Percentiles rank a stretch among this genome's conserved stretches.
Evolutionary conservation across 768 basidiomycete genomes (phyloP).

Genomic region (Phanerochaete carnosa): DNA sequence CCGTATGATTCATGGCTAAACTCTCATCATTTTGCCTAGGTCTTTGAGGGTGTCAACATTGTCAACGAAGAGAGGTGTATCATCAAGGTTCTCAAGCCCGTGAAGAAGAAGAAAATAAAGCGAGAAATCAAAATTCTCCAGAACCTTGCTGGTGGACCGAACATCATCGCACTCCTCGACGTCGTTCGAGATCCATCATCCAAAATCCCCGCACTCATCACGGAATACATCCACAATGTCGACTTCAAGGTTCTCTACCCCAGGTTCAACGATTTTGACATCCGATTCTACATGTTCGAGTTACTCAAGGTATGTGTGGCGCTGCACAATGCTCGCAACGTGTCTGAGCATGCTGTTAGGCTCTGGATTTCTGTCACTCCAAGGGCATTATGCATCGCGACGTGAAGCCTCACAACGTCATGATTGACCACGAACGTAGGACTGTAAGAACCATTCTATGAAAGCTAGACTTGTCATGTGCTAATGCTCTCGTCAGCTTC

Average conservation of each 20-base stretch:
- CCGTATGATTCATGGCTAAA: not conserved
- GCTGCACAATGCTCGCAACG: not conserved
- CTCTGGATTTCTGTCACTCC: conserved; percentile 96
- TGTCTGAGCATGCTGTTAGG: conserved; percentile 39
- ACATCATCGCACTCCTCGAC: conserved; percentile 89
- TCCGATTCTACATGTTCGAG: conserved; percentile 95
- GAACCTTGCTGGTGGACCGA: conserved; percentile 94
- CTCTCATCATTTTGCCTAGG: conserved; percentile 38
- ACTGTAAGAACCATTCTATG: conserved; percentile 48
- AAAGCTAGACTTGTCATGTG: not conserved
- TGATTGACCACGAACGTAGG: conserved; percentile 98
- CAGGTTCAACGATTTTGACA: conserved; percentile 92
- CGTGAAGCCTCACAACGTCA: conserved; percentile 98
- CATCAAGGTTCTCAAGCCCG: conserved; percentile 97
- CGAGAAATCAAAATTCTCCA: conserved; percentile 98
- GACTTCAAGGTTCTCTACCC: conserved; percentile 98
- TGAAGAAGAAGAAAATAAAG: conserved; percentile 99
- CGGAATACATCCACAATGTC: conserved; percentile 97
- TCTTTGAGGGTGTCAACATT: conserved; percentile 92
- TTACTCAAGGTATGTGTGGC: conserved; percentile 74
- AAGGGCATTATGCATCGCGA: conserved; percentile 99
- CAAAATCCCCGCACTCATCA: conserved; percentile 95
- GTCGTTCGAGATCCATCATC: conserved; percentile 95
- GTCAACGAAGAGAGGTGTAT: conserved; percentile 92
- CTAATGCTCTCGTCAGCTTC: conserved; percentile 49